A percentile compares a stretch with the other conserved stretches of the same genome.
Evolutionary conservation across 805 yeast species (phyloP).

Genomic region (Wickerhamiella australiensis): DNA sequence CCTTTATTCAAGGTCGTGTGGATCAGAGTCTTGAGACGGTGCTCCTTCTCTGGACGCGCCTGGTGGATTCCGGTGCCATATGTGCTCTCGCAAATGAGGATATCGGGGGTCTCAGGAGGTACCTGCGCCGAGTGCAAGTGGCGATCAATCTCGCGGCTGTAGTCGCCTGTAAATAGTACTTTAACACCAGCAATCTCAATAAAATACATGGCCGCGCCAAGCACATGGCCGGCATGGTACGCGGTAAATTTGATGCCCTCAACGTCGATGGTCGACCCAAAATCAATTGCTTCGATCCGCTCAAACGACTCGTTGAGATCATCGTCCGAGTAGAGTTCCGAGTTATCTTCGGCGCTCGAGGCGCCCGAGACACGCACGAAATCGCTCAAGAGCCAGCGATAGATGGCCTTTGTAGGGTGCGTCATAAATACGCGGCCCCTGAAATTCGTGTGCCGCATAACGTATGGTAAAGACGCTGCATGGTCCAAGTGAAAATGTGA

Average conservation of each 20-base stretch:
- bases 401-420: slow-evolving; percentile 96
- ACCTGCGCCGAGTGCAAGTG: slow-evolving; percentile 93
- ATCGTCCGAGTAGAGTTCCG: slow-evolving; percentile 69
- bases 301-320: slow-evolving; percentile 82
- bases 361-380: slow-evolving; percentile 76
- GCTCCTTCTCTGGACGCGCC: slow-evolving; percentile 76
- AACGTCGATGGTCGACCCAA: slow-evolving; percentile 87
- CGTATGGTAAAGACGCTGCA: slow-evolving; percentile 95
- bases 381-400: slow-evolving; percentile 88
- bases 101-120: slow-evolving; percentile 70
- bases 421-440: slow-evolving; percentile 97
- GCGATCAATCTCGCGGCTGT: slow-evolving; percentile 89
- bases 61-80: slow-evolving; percentile 97
- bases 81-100: slow-evolving; percentile 86
- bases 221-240: slow-evolving; percentile 98
- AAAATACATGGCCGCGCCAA: slow-evolving; percentile 97
- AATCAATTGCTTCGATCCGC: slow-evolving; percentile 84
- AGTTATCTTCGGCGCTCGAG: slow-evolving; percentile 17
- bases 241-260: slow-evolving; percentile 95
- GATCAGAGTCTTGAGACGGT: slow-evolving; percentile 63
- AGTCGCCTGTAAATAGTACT: slow-evolving; percentile 88
- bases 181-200: slow-evolving; percentile 89
- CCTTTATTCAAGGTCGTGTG: slow-evolving; percentile 78
- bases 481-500: slow-evolving; percentile 97
- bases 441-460: slow-evolving; percentile 92